These are phyloP conservation scores for Delitschia confertaspora DNA, from an alignment of 495 filamentous ascomycete species.

Conservation along the genomic window DNA sequence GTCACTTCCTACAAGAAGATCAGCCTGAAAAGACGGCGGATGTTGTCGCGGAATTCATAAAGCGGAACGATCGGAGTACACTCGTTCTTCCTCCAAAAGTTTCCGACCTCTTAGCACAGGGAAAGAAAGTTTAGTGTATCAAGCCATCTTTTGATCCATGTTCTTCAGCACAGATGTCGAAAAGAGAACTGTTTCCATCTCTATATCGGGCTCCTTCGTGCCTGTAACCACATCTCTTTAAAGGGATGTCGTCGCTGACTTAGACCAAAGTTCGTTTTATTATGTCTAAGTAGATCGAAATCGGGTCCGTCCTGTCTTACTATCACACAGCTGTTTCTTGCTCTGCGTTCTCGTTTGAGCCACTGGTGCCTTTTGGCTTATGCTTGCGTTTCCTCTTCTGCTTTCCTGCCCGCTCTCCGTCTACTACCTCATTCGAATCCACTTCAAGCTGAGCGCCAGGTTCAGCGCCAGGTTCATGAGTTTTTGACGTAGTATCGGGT, in stretches of 20 bases:
- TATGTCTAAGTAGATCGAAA: too few relatives aligned
- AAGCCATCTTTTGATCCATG: neutral
- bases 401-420: constrained; percentile 17
- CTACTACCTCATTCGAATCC: constrained; percentile 4
- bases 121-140: constrained; percentile 39
- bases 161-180: neutral
- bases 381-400: constrained; percentile 32
- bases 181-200: neutral
- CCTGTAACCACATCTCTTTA: too few relatives aligned
- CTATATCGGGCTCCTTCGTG: too few relatives aligned
- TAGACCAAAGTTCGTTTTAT: too few relatives aligned
- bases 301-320: too few relatives aligned
- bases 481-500: neutral
- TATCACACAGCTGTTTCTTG: neutral
- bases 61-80: constrained; percentile 74
- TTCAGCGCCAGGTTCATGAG: neutral
- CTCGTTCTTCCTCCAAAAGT: constrained; percentile 90
- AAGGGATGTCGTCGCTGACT: too few relatives aligned
- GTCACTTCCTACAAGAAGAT: constrained; percentile 96
- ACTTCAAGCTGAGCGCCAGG: neutral
- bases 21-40: constrained; percentile 75
- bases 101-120: constrained; percentile 44
- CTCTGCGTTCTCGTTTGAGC: neutral
- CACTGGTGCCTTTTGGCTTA: constrained; percentile 22
- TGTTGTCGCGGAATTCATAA: constrained; percentile 76